Evolutionary conservation across 2,329 filamentous ascomycete species (phyloP), one percentile per base, ranked within the genome.

Genomic region (Microdochium bolleyi): DNA sequence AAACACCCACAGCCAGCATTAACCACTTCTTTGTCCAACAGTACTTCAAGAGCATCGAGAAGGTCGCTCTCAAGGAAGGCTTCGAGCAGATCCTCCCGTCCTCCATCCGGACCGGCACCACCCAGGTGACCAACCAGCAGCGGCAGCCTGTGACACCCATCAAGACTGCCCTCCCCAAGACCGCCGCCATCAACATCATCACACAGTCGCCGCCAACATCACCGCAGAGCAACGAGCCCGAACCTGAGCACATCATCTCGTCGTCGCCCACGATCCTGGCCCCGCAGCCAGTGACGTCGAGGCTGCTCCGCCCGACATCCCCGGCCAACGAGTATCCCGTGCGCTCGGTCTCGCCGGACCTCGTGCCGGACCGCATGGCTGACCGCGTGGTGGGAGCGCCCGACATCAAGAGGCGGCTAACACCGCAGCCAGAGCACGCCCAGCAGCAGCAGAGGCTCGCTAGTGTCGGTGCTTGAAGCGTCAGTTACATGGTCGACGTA

Each of bases 31-130:
- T 49, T 9, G 25, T 24, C n/a, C 27, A n/a, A 53, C 58, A 83
- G 73, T 88, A 88, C 66, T 88, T 88, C 67, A 87, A 87, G 70
- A 83, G 80, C 56, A 87, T 88, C 61, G 84, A 88, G 67, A 76
- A 82, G 61, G 76, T 85, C 2, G 83, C 83, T 46, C 74, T 65
- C 24, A 71, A 75, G 55, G 73, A 79, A 60, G 78, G 78, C 38
- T 82, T 80, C 62, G 77, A 81, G 64, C 78, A 81, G 60, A 79
- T 79, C 54, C 69, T 80, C 30, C 77, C 78, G 27, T 80, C 78
- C 27, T 76, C 74, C 56, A 75, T 82, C 54, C 76, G 79, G 58
- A 81, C 77, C 11, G 77, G 73, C 30, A 72, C 75, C 21, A 68
- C 68, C n/a, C 37, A 46, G 44, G 10, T 21, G 22, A 13, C 11